Conservation (phyloP, 1,284 basidiomycete genomes). For the Lentinus polychrous region DNA sequence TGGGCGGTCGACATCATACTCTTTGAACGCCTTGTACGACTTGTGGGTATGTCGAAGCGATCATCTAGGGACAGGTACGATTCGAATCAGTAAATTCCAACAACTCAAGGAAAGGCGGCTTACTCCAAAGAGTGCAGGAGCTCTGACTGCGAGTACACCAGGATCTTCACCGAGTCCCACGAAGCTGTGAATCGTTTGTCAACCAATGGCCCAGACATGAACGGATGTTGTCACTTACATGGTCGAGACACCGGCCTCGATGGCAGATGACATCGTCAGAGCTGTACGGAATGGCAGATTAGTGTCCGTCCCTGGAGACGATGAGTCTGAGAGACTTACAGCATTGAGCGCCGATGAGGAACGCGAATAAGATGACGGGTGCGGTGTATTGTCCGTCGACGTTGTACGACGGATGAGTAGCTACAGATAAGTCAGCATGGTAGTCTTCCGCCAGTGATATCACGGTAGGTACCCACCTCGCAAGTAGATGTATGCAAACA, state of each 20-base stretch:
- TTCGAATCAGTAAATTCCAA: neutral
- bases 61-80: conserved; percentile 30
- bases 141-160: conserved; percentile 64
- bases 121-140: conserved; percentile 66
- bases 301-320: neutral
- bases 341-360: conserved; percentile 71
- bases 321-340: conserved; percentile 36
- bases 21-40: conserved; percentile 48
- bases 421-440: too few species aligned
- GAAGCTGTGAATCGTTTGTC: conserved; percentile 41
- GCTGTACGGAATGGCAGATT: conserved; percentile 30
- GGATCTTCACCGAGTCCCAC: conserved; percentile 82
- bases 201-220: neutral
- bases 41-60: conserved; percentile 52
- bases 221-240: conserved; percentile 40
- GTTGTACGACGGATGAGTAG: conserved; percentile 71
- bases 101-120: conserved; percentile 17
- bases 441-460: neutral
- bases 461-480: conserved; percentile 41
- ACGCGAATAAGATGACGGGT: conserved; percentile 72
- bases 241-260: conserved; percentile 79
- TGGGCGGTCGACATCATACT: conserved; percentile 15
- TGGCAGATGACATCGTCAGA: conserved; percentile 59
- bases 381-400: conserved; percentile 69
- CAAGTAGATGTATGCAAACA: conserved; percentile 82